Evolutionary conservation across 176 grass and related monocot genomes (phyloP), one percentile per base, ranked within the genome.

Genomic region (Pontederia crassipes): DNA sequence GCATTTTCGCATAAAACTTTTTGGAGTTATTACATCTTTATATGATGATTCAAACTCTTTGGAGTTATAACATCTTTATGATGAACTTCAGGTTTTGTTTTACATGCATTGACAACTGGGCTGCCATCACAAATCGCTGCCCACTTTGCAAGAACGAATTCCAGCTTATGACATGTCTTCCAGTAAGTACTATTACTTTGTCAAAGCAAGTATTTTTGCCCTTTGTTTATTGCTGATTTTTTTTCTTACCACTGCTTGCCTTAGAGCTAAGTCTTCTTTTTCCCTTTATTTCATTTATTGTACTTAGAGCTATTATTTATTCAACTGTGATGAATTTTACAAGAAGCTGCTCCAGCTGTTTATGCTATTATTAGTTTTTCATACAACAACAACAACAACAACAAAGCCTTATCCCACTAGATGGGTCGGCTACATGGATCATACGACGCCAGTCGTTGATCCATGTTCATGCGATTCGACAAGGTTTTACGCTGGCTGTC

Each of bases 21-120:
- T 15, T 32, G 62, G 17, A 40, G 64, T 55, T 66, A 32, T 71
- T 71, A 76, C 62, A 12, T 55, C 45, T 64, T 50, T 24, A 24
- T 51, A 68, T 35, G 12, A 32, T 50, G 4, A 53, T 24, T 24
- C 20, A 24, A 24, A 24, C 20, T 24, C 20, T 24, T 15, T 32
- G 62, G 17, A 48, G 61, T 55, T 66, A 32, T 71, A 74, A 76
- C 62, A 12, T 55, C 45, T 64, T 50, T 51, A 68, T 35, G 12
- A 32, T 50, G 4, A 53, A 70, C 54, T 28, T 18, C 62, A 96
- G 91, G 83, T 96, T 96, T 77, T 96, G 91, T 62, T 96, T 87
- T 87, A 76, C 81, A 64, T 96, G 91, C 67, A 85, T 96, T 54
- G 91, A 96, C 70, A 89, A 97, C 55, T 97, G 92, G 92, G 68